Base-by-base conservation (phyloP, 2,329 filamentous ascomycete genomes). In the Ceratocystis cubensis region DNA sequence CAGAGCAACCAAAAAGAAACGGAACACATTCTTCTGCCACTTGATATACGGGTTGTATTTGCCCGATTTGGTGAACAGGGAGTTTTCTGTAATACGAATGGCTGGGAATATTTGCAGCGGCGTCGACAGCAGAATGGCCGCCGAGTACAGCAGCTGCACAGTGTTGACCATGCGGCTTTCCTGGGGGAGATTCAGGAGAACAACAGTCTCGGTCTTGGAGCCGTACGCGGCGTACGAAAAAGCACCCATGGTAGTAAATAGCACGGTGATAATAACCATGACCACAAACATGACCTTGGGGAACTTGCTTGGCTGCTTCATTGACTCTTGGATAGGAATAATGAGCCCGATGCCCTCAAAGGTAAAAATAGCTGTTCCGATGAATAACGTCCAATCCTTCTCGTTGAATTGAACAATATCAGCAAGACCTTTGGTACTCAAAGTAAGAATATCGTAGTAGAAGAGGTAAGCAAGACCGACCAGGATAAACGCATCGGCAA, bases 1-100 rank as follows among this genome's bases (percentile, higher is more conserved):
- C 28, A 94, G 76, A 72, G 89, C 84, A 63, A 97, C 94, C 69
- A 96, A 85, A 73, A 93, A 87, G 80, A 97, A 99, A 65, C 94
- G 88, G 80, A 96, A 99, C 44, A 88, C 79, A 72, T 99, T 99
- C 85, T 99, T 99, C 81, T 97, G 89, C 94, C 94, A 99, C 79
- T 99, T 99, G 80, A 99, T 96, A 74, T 90, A 94, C 0, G 91
- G 92, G 74, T 97, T 96, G 78, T 96, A 96, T 77, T 99, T 99
- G 71, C 94, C 92, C 69, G 91, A 96, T 73, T 88, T 83, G 28
- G 89, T 96, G 76, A 97, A 99, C 5, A 97, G 81, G 70, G 91
- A 91, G 71, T 96, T 96, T 76, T 96, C 92, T 44, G 90, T 91
- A 73, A 99, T 99, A 73, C 93, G 88, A 72, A 99, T 97, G 56